phyloP scores from a whole-genome alignment of 1,139 yeast species.

The Magnusiomyces paraingens region DNA sequence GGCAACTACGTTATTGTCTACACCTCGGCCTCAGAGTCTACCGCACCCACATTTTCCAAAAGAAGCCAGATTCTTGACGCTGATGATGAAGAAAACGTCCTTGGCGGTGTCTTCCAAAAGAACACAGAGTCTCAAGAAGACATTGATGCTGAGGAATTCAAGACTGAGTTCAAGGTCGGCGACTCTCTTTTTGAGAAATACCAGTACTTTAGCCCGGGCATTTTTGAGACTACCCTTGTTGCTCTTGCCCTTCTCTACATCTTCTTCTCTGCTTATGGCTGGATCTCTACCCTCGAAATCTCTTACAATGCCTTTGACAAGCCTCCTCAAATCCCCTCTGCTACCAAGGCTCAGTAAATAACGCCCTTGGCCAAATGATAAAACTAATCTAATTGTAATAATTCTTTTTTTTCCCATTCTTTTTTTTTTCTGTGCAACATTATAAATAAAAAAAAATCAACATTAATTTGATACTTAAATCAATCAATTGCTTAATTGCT shows the following conservation, averaged over 20 bases:
- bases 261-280: constrained; percentile 49
- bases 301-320: constrained; percentile 67
- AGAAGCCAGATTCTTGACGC: constrained; percentile 7
- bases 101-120: not conserved
- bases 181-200: constrained; percentile 41
- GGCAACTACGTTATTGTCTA: constrained; percentile 32
- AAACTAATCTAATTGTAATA: too few relatives aligned
- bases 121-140: not conserved
- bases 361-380: too few relatives aligned
- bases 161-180: constrained; percentile 11
- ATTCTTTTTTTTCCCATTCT: too few relatives aligned
- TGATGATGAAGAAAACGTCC: not conserved
- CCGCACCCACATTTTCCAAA: constrained; percentile 8
- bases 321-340: constrained; percentile 13
- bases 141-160: constrained; percentile 11
- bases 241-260: constrained; percentile 47
- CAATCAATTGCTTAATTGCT: too few relatives aligned
- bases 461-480: too few relatives aligned
- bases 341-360: constrained; percentile 14
- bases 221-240: constrained; percentile 61
- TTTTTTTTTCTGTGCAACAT: too few relatives aligned
- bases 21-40: constrained; percentile 24
- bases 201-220: constrained; percentile 53
- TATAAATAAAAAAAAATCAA: too few relatives aligned
- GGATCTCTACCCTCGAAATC: constrained; percentile 58